Conservation (phyloP, 1,284 basidiomycete species). For the Ceratobasidium sp. region DNA sequence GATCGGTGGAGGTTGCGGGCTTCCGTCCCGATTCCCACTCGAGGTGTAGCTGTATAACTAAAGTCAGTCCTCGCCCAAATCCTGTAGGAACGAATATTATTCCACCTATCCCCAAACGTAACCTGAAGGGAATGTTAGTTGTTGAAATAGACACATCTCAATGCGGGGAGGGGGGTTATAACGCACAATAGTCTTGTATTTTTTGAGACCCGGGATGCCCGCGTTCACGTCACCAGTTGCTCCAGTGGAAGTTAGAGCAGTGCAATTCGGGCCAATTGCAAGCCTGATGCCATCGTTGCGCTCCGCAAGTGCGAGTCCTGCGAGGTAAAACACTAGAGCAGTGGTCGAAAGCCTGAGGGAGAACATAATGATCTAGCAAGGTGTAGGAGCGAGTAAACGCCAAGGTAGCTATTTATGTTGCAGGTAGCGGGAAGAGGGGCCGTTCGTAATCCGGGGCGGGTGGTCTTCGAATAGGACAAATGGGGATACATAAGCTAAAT, state of each 20-base stretch:
- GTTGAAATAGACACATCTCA: conserved; percentile 60
- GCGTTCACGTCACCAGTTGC: conserved; percentile 62
- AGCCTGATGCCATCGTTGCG: conserved; percentile 47
- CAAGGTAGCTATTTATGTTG: no score
- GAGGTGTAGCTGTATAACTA: conserved; percentile 56
- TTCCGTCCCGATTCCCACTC: conserved; percentile 55
- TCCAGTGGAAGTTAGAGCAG: conserved; percentile 29
- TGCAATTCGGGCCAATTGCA: conserved; percentile 44
- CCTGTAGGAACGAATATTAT: background rate
- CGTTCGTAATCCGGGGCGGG: no score
- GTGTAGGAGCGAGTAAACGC: no score
- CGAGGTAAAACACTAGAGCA: no score
- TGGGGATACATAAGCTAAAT: no score
- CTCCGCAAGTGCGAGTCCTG: background rate
- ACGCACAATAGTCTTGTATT: conserved; percentile 61
- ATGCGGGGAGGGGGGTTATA: background rate
- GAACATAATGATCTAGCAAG: no score
- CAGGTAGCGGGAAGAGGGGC: no score
- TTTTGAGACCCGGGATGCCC: conserved; percentile 57
- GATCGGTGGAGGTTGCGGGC: conserved; percentile 55
- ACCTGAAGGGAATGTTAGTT: conserved; percentile 12
- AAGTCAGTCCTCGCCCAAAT: background rate
- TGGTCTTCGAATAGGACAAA: no score
- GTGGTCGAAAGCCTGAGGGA: no score
- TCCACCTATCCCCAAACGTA: conserved; percentile 20